Base-by-base conservation (phyloP, 108 stramenopile species). In the Nitzschia putrida region DNA sequence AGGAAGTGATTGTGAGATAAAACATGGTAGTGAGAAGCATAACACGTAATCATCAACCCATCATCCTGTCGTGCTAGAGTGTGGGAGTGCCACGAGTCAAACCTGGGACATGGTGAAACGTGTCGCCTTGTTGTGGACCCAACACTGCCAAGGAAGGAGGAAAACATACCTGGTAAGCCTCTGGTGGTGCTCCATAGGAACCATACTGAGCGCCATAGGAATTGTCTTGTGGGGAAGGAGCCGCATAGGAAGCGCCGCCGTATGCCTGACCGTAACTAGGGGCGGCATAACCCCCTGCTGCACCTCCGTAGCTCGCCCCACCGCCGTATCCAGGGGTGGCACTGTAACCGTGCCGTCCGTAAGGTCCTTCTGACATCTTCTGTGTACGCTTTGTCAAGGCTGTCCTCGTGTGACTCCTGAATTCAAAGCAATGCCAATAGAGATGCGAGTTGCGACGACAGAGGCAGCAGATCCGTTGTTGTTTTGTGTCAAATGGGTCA, bases 361-460 rank as follows among this genome's bases (percentile, higher is more conserved):
- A 92, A 38, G 91, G 91, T 51, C 91, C 91, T 56, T 88, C 85
- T 38, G 91, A 92, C 74, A 76, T 76, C 2, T 18, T 63, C 29
- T 34, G 29, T 34, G 29, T 34, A 34, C 29, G 29, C 29, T 34
- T 34, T 34, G 29, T 34, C 29, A 34, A 34, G 29, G 29, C 29
- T 34, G 29, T 34, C 29, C 4, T 34, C 29, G 1, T 3, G 29
- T 34, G 29, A 34, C 29, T 34, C 29, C 29, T 34, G 29, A 34
- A 34, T 34, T 34, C 29, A 34, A 34, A 34, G 29, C 29, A 34
- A 34, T 34, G 29, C 29, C 29, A 34, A 34, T 34, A 34, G 29
- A 34, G 3, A 1, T 34, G 29, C 29, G 29, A 34, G 29, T 34
- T 34, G 29, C 29, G n/a, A n/a, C 4, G 29, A 34, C 29, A 34